Evolutionary conservation across 1,284 basidiomycete species (phyloP), one percentile per base, ranked within the genome.

Genomic region (Cerrena zonata): DNA sequence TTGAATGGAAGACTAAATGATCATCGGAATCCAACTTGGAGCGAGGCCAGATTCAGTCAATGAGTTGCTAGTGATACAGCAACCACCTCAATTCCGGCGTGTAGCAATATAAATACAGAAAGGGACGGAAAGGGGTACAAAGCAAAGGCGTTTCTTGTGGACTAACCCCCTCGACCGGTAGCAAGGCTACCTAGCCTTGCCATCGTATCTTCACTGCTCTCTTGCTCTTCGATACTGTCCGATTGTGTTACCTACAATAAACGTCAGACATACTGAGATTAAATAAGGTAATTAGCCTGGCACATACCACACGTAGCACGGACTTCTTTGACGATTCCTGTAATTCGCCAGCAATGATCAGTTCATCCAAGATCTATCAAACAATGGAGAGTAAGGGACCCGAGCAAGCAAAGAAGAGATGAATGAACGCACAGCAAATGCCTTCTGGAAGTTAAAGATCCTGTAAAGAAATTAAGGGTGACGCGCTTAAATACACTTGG

Each of bases 261-360:
- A n/a, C n/a, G n/a, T 7, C 1, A 3, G 26, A 12, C 30, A 18
- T 23, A 10, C 34, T 22, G 30, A n/a, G 34, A 10, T 19, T 22
- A 40, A 23, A 25, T 37, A 19, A 19, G 34, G 34, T 38, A 39
- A 27, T 23, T 19, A 36, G 7, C 37, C 41, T 21, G 11, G 2
- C 26, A 72, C 86, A 60, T 56, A 91, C 89, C 49, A 90, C 88
- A 53, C 91, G 78, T 47, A 99, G 73, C 4, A 99, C 95, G 3
- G 92, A 91, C 72, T 99, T 99, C 79, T 99, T 99, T 25, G 91
- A 94, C 1, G 94, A 94, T 65, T 99, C 96, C 72, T 99, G 95
- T 60, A 99, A 76, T 69, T 99, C 96, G 41, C 96, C 96, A 3
- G 94, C 89, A 55, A 99, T 97, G 67, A 99, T 94, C 48, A 99